Evolutionary conservation across 2,329 filamentous ascomycete genomes (phyloP).

Genomic region (Fusarium albidum): DNA sequence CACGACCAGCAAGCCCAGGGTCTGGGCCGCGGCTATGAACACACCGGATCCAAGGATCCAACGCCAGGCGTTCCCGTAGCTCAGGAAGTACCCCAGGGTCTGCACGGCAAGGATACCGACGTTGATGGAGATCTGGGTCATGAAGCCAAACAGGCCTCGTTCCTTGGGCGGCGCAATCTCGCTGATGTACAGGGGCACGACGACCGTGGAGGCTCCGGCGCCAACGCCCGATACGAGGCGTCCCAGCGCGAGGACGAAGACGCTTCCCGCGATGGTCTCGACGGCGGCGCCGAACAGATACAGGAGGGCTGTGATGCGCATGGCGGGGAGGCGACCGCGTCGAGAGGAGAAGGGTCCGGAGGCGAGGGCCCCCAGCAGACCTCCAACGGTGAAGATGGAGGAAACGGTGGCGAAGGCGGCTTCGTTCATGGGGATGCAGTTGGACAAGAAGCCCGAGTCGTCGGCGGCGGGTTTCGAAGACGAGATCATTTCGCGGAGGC

Average conservation of each 20-base stretch:
- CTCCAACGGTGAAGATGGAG: constrained; percentile 90
- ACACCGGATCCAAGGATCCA: constrained; percentile 81
- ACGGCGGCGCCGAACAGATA: constrained; percentile 79
- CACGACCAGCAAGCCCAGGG: constrained; percentile 75
- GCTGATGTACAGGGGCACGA: constrained; percentile 93
- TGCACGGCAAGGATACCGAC: constrained; percentile 87
- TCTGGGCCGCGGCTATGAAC: constrained; percentile 72
- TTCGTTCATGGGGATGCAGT: constrained; percentile 89
- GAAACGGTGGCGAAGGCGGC: constrained; percentile 85
- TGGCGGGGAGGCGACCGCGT: constrained; percentile 77
- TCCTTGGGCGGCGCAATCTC: constrained; percentile 82
- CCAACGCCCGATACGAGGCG: constrained; percentile 83
- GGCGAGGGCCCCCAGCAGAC: constrained; percentile 81
- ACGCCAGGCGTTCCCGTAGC: constrained; percentile 81
- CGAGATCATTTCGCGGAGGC: constrained; percentile 41
- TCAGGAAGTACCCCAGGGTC: constrained; percentile 86
- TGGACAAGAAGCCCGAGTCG: constrained; percentile 57
- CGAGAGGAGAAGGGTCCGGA: constrained; percentile 81
- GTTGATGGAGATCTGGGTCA: constrained; percentile 95
- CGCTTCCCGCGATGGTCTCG: constrained; percentile 75
- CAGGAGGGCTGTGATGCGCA: constrained; percentile 79
- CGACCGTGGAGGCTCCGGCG: constrained; percentile 88
- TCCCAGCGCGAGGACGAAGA: constrained; percentile 74
- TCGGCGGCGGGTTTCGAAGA: constrained; percentile 35
- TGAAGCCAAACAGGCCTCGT: constrained; percentile 80